These are phyloP conservation scores for Saccharata proteae DNA, from an alignment of 2,329 filamentous ascomycete species.

Conservation along the genomic window DNA sequence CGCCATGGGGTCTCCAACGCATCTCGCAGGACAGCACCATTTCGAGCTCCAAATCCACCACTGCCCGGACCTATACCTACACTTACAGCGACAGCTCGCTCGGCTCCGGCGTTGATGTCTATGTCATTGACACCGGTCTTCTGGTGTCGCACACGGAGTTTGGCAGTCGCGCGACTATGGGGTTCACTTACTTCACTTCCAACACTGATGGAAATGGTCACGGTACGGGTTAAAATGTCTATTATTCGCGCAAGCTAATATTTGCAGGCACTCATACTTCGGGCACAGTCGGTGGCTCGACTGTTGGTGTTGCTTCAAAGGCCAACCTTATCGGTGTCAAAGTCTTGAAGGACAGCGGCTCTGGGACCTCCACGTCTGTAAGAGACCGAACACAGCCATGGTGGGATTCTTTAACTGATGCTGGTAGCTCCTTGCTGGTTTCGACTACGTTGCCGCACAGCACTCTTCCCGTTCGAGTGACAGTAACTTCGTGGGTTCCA, in stretches of 20 bases:
- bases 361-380: slow-evolving; percentile 17
- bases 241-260: no score
- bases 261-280: slow-evolving; percentile 22
- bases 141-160: slow-evolving; percentile 37
- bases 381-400: no score
- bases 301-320: slow-evolving; percentile 23
- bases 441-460: slow-evolving; percentile 24
- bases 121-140: slow-evolving; percentile 56
- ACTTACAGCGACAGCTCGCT: neutral
- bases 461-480: slow-evolving; percentile 21
- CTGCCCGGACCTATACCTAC: slow-evolving; percentile 1
- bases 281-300: slow-evolving; percentile 20
- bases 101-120: slow-evolving; percentile 36
- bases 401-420: slow-evolving; percentile 14
- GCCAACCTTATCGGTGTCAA: slow-evolving; percentile 24
- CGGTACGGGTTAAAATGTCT: neutral
- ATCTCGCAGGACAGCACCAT: slow-evolving; percentile 14
- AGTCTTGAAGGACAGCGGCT: slow-evolving; percentile 20
- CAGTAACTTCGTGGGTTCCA: slow-evolving; percentile 16
- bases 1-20: slow-evolving; percentile 18
- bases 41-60: neutral
- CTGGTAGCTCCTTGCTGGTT: slow-evolving; percentile 24
- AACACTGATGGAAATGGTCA: slow-evolving; percentile 4
- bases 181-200: slow-evolving; percentile 6
- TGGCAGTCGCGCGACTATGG: slow-evolving; percentile 17